Evolutionary conservation across 148 eudicot species (phyloP), one percentile per base, ranked within the genome.

Genomic region (Mesembryanthemum crystallinum): DNA sequence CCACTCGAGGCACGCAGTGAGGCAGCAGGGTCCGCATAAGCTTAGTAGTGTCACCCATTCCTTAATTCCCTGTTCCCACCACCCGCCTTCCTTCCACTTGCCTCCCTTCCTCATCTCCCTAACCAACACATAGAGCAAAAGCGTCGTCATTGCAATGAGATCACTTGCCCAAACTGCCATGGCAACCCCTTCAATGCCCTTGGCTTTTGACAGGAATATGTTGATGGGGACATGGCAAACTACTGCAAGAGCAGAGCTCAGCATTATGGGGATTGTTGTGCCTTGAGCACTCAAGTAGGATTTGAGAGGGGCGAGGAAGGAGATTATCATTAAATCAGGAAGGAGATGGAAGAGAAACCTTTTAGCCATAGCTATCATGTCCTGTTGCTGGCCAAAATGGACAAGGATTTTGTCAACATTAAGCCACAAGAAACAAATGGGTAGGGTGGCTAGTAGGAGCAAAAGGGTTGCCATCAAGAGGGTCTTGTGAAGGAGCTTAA

Each of bases 1-100:
- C 98, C 98, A 93, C 67, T 90, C 96, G 51, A 93, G 90, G 80
- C 98, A 93, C 0, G 89, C 88, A 24, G 92, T 90, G 54, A 93
- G 86, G 82, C 96, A 93, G 69, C 93, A 90, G 0, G 90, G 92
- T 20, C 90, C 93, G 9, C 83, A 71, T 13, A 93, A 82, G 59
- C 78, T 82, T 4, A 93, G 81, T 55, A 93, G 62, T 6, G 75
- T 75, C 13, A 27, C 30, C 98, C 96, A 93, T 20, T 93, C 93
- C 3, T 69, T 58, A n/a, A 73, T 3, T 3, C 87, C 78, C 37
- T 89, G 98, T 14, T 90, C 92, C 77, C 86, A 85, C 98, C 96
- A 90, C 13, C 94, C 91, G 10, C 96, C 89, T 75, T 81, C 88
- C 71, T 73, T 83, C 96, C 92, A 88, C 24, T 71, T 86, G 28